A percentile compares a stretch with the other conserved stretches of the same genome.
These are phyloP conservation scores for Kodamaea kaohsiungensis DNA, from an alignment of 805 yeast species.

Conservation along the genomic window DNA sequence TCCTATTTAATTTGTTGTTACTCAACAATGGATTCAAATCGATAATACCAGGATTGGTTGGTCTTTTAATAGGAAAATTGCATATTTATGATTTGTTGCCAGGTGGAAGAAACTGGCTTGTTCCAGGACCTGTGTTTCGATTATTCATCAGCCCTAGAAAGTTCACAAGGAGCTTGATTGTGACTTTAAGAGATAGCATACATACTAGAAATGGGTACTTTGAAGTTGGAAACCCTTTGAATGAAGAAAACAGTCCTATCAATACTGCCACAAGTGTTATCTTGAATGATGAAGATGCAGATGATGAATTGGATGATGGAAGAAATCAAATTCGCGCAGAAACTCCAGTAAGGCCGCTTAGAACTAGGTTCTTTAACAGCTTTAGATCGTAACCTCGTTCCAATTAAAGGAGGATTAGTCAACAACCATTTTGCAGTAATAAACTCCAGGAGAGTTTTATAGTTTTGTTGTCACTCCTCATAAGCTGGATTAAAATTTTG, in stretches of 20 bases:
- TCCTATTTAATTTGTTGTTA: slow-evolving; percentile 34
- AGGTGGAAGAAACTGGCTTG: slow-evolving; percentile 35
- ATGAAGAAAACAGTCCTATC: slow-evolving; percentile 20
- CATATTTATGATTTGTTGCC: slow-evolving; percentile 36
- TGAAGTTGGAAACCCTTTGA: slow-evolving; percentile 9
- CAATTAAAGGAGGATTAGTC: not conserved
- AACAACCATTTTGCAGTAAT: no score
- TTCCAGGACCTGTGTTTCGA: slow-evolving; percentile 29
- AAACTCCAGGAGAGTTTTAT: not conserved
- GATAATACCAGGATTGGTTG: slow-evolving; percentile 37
- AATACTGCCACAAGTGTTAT: slow-evolving; percentile 9
- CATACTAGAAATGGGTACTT: slow-evolving; percentile 1
- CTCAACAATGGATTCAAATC: slow-evolving; percentile 40
- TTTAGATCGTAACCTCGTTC: slow-evolving; percentile 42
- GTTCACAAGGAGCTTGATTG: not conserved
- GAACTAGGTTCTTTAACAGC: slow-evolving; percentile 60
- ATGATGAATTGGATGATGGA: slow-evolving; percentile 25
- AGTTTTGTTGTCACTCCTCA: no score
- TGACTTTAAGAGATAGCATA: not conserved
- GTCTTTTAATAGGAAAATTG: slow-evolving; percentile 39
- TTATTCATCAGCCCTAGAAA: slow-evolving; percentile 29
- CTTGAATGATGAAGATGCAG: slow-evolving; percentile 20
- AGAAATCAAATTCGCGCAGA: slow-evolving; percentile 44
- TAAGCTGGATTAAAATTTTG: no score
- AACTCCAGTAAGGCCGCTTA: slow-evolving; percentile 62